Percentiles rank a stretch among this genome's conserved stretches.
Conservation (phyloP, 75 land plant species). For the Selaginella tamariscina region DNA sequence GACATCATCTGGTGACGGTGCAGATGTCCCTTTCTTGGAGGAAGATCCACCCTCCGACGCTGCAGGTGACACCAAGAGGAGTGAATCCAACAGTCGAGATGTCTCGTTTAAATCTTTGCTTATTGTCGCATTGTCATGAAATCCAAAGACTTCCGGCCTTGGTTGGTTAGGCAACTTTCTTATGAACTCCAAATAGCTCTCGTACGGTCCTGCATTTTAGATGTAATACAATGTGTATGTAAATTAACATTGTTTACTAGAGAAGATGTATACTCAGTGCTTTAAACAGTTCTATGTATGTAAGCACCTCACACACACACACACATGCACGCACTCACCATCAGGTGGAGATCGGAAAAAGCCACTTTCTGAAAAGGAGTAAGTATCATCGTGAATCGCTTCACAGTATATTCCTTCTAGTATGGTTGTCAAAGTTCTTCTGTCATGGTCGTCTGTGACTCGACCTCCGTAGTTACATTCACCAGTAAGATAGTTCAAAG, state of each 20-base stretch:
- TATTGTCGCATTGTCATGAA: constrained; percentile 28
- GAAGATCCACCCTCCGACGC: constrained; percentile 6
- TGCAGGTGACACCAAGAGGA: constrained; percentile 16
- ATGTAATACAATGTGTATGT: too few species aligned
- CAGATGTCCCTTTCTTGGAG: not conserved
- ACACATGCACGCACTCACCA: constrained; percentile 10
- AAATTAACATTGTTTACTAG: too few species aligned
- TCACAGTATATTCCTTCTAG: constrained; percentile 18
- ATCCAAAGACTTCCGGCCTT: constrained; percentile 24
- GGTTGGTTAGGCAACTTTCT: constrained; percentile 18
- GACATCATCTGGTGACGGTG: constrained; percentile 15
- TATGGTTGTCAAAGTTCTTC: constrained; percentile 17
- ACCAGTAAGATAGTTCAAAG: constrained; percentile 20
- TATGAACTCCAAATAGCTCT: constrained; percentile 20
- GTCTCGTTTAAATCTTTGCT: constrained; percentile 22
- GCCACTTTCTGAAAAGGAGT: constrained; percentile 19
- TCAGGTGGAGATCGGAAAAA: constrained; percentile 17
- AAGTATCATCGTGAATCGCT: constrained; percentile 15
- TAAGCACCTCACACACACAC: not conserved
- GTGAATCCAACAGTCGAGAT: constrained; percentile 12
- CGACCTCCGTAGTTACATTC: constrained; percentile 26
- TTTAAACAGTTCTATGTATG: not conserved
- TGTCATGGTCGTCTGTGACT: constrained; percentile 23
- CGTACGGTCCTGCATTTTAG: constrained; percentile 18
- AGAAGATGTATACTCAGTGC: too few species aligned